Conservation (phyloP, 805 yeast genomes). For the Saccharomycopsis fibuligera region DNA sequence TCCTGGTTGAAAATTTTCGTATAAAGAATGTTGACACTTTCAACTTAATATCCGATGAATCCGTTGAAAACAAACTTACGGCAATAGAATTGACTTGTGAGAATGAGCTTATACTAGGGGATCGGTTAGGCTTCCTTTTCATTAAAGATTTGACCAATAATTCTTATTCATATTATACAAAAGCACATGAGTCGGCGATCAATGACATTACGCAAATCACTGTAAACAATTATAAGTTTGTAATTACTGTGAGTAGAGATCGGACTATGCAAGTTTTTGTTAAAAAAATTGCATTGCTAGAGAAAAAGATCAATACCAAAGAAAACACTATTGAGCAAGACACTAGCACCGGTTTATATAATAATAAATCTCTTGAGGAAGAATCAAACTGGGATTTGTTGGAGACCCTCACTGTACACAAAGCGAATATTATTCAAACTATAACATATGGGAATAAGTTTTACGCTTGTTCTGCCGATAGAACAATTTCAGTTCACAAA, state of each 20-base stretch:
- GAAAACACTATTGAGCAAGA: conserved; percentile 6
- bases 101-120: conserved; percentile 38
- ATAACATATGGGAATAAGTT: conserved; percentile 29
- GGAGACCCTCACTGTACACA: conserved; percentile 56
- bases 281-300: conserved; percentile 22
- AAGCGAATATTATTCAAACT: conserved; percentile 43
- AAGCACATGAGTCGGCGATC: conserved; percentile 48
- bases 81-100: conserved; percentile 16
- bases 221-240: conserved; percentile 26
- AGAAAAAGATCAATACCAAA: background rate
- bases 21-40: conserved; percentile 4
- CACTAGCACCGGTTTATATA: conserved; percentile 16
- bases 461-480: conserved; percentile 53
- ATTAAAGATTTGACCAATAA: conserved; percentile 22
- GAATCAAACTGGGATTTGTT: conserved; percentile 40
- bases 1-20: conserved; percentile 23
- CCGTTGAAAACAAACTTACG: conserved; percentile 23
- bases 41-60: background rate
- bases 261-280: conserved; percentile 54
- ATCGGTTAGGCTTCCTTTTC: conserved; percentile 40
- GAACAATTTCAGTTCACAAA: conserved; percentile 51
- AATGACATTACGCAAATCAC: conserved; percentile 39
- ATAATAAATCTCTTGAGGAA: conserved; percentile 20
- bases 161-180: conserved; percentile 27
- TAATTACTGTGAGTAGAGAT: conserved; percentile 51